A percentile compares a stretch with the other conserved stretches of the same genome.
Evolutionary conservation across 164 flowering plant species (phyloP).

Genomic region (Vitis labrusca): DNA sequence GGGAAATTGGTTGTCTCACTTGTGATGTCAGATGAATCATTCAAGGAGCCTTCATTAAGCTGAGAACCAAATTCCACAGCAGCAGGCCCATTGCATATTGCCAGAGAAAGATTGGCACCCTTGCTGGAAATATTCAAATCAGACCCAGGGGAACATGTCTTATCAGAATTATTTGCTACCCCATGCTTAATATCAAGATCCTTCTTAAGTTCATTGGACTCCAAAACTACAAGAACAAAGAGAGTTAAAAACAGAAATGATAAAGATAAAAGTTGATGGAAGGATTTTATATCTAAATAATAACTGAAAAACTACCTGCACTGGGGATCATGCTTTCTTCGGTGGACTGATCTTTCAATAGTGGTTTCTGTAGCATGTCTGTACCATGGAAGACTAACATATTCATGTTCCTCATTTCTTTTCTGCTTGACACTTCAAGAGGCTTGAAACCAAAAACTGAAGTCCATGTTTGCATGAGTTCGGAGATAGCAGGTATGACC

Average conservation of each 20-base stretch:
- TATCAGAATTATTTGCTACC: constrained; percentile 1
- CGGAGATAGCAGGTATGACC: constrained; percentile 79
- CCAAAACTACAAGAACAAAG: constrained; percentile 14
- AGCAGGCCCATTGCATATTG: not conserved
- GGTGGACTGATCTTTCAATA: constrained; percentile 13
- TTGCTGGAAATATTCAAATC: constrained; percentile 7
- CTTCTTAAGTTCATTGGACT: constrained; percentile 10
- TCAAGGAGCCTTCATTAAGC: constrained; percentile 15
- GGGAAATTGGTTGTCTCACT: not conserved
- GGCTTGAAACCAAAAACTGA: constrained; percentile 70
- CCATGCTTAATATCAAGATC: not conserved
- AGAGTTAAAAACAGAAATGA: not conserved
- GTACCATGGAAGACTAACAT: constrained; percentile 62
- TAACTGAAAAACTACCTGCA: constrained; percentile 11
- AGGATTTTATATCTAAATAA: not conserved
- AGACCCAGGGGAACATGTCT: not conserved
- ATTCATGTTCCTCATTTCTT: constrained; percentile 53
- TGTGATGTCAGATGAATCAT: constrained; percentile 12
- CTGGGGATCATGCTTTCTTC: constrained; percentile 6
- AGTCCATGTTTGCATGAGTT: constrained; percentile 70
- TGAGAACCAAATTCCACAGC: constrained; percentile 8
- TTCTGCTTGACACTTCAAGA: constrained; percentile 39
- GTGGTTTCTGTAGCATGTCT: constrained; percentile 64
- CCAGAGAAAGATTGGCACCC: not conserved
- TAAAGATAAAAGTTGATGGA: not conserved